These are phyloP conservation scores for Clavulina sp. DNA, from an alignment of 768 basidiomycete genomes.

Conservation along the genomic window DNA sequence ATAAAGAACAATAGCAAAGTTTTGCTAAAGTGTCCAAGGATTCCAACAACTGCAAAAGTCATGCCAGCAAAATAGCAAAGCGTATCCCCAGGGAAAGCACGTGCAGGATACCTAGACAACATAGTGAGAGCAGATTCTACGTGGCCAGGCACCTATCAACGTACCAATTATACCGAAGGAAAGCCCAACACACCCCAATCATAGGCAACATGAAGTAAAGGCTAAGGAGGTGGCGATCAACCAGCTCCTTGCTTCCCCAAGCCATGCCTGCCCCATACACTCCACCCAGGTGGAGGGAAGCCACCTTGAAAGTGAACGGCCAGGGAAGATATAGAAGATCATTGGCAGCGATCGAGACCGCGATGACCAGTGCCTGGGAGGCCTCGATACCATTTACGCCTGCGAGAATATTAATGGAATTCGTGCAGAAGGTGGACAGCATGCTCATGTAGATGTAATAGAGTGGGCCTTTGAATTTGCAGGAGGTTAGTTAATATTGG, in stretches of 20 bases:
- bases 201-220: conserved; percentile 94
- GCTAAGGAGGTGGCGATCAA: conserved; percentile 88
- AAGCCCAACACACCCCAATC: conserved; percentile 74
- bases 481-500: neutral
- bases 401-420: conserved; percentile 96
- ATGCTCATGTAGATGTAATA: conserved; percentile 96
- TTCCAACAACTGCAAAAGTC: conserved; percentile 96
- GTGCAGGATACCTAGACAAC: conserved; percentile 72
- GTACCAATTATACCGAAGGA: conserved; percentile 93
- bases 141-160: conserved; percentile 15
- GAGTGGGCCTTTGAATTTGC: conserved; percentile 45
- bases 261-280: conserved; percentile 74
- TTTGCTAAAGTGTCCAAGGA: conserved; percentile 94
- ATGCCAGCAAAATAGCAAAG: conserved; percentile 96
- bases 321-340: conserved; percentile 81
- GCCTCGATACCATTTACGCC: conserved; percentile 96
- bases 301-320: conserved; percentile 52
- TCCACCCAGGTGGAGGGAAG: too few relatives aligned
- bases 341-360: conserved; percentile 76
- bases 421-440: conserved; percentile 90
- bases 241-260: conserved; percentile 68
- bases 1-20: conserved; percentile 92
- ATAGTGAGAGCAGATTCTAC: neutral
- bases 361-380: conserved; percentile 82
- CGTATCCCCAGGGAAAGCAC: conserved; percentile 90